Evolutionary conservation across 1,139 yeast genomes (phyloP), one percentile per base, ranked within the genome.

Genomic region (Blastobotrys petasosporus): DNA sequence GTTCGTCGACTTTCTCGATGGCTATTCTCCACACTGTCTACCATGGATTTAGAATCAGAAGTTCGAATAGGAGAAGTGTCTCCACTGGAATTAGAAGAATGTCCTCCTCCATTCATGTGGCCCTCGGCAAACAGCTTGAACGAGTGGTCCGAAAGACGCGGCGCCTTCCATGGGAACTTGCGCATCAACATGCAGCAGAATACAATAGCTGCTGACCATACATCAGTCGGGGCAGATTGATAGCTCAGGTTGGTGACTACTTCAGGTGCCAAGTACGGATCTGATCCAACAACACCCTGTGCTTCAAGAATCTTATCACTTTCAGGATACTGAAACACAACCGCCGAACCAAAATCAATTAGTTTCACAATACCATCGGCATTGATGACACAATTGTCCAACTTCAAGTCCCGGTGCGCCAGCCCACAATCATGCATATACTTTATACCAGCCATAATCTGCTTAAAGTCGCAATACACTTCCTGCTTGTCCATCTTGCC

Each of bases 91-190:
- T 13, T n/a, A 4, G 41, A 28, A 25, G 23, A n/a, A 13, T 15
- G n/a, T 20, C 6, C 20, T 11, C 32, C n/a, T n/a, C 12, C 15
- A n/a, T 28, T 33, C 13, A 28, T 30, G 35, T 33, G 28, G 25
- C 35, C 17, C 31, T 45, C 45, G n/a, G 40, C 34, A 37, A 67
- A 69, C 39, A 62, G 56, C 63, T 85, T 85, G 67, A 87, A 90
- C 52, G 94, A 84, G 56, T 83, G 80, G 65, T 90, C 97, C 35
- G 82, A 72, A 49, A 82, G 68, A 60, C 87, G 84, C n/a, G 97
- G 97, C 9, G 90, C 88, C 64, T 87, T 88, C 97, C 97, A 88
- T 9, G 97, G 97, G 67, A 90, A 90, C 65, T 90, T 84, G 64
- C 90, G 83, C 66, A 90, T 73, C 58, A 88, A 82, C 96, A 90